Evolutionary conservation across 2,329 filamentous ascomycete genomes (phyloP), one percentile per base, ranked within the genome.

Genomic region (Sporothrix protearum): DNA sequence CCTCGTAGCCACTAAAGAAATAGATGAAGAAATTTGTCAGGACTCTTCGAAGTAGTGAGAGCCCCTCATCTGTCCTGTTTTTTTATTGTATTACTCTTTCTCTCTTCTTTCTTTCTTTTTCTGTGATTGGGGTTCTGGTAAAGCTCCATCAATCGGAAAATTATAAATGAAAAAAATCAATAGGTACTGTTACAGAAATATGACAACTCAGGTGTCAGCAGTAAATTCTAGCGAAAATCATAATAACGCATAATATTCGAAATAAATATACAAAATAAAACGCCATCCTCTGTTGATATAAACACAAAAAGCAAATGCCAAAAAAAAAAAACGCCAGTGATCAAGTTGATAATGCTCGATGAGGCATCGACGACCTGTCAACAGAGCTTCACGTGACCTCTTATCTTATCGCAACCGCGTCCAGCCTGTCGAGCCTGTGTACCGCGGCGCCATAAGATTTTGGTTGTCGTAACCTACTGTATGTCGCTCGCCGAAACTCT

Each of bases 381-480:
- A 47, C 14, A 12, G 4, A 28, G 6, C 9, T 51, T 10, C 70
- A 71, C 70, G 70, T 72, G 71, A 69, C 59, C 25, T 4, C 59
- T 66, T 72, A 72, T 72, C 71, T 72, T 71, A 72, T 72, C 71
- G 59, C 30, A 36, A 53, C 49, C 66, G 71, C 61, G 67, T 70
- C 57, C 49, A n/a, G n/a, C 25, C 14, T 22, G 22, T n/a, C n/a
- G n/a, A n/a, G n/a, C n/a, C 49, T 42, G 53, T 68, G 53, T 33
- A 61, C 42, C 69, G n/a, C 42, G 68, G 57, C 33, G 68, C 66
- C 71, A 72, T 63, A 69, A 71, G 68, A 63, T 63, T 71, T 70
- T 70, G 71, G 71, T 33, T 71, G 69, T 71, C 68, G 68, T 71
- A 70, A 68, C 71, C 53, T 53, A n/a, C n/a, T n/a, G n/a, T n/a